Conservation (phyloP, 306 rosid genomes). For the Glycyrrhiza uralensis region DNA sequence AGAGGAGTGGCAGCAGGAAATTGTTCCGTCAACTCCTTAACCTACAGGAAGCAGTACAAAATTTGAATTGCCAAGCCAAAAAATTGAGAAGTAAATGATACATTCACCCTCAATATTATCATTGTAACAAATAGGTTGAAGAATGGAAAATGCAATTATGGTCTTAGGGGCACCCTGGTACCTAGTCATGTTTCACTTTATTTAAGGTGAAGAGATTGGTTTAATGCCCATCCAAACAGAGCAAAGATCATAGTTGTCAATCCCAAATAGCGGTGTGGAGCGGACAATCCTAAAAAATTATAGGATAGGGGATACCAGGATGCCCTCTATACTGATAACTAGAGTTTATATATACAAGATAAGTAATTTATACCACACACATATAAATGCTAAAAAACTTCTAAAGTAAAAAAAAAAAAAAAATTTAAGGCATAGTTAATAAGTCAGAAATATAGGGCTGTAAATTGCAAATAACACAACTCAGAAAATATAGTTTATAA, state of each 20-base stretch:
- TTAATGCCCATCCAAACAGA: neutral
- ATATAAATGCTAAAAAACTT: neutral
- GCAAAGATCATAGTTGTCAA: neutral
- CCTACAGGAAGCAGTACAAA: constrained; percentile 44
- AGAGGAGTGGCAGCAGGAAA: constrained; percentile 94
- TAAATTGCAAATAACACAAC: neutral
- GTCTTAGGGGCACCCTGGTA: neutral
- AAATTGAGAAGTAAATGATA: neutral
- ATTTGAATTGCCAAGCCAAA: constrained; percentile 22
- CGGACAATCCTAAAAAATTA: neutral
- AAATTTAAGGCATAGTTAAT: neutral
- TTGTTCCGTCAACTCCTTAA: constrained; percentile 80
- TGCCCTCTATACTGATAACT: neutral
- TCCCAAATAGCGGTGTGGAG: neutral
- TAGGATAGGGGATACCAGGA: neutral
- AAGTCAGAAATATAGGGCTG: neutral
- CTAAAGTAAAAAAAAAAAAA: neutral
- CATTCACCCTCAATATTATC: neutral
- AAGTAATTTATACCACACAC: neutral
- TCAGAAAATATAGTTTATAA: neutral
- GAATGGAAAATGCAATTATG: neutral
- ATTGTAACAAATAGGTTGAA: neutral
- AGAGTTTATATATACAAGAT: neutral
- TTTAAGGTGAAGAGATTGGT: neutral
- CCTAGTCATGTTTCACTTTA: neutral